Evolutionary conservation across 2,329 filamentous ascomycete genomes (phyloP).

Genomic region (Chrysosporium queenslandicum): DNA sequence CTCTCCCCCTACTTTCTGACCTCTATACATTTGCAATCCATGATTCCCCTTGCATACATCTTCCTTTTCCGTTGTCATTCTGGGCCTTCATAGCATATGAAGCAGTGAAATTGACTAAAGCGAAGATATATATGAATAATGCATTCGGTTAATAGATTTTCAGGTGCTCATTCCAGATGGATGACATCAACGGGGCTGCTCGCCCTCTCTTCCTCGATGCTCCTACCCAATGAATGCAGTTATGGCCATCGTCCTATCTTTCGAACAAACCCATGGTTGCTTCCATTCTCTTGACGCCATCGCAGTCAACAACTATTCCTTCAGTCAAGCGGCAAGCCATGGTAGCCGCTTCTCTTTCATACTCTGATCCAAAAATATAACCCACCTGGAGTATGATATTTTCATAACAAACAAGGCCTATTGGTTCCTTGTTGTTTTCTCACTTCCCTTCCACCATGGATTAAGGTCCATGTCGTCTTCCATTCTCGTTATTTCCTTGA

Average conservation of each 20-base stretch:
- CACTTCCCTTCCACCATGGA: too few species aligned
- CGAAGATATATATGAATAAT: conserved; percentile 13
- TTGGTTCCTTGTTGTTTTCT: too few species aligned
- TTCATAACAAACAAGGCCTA: too few species aligned
- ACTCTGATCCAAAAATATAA: too few species aligned
- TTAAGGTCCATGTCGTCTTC: too few species aligned
- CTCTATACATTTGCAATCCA: conserved; percentile 10
- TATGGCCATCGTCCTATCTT: background rate
- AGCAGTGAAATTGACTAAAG: background rate
- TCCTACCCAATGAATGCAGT: background rate
- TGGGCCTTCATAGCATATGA: background rate
- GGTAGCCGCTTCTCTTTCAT: too few species aligned
- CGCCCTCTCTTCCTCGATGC: too few species aligned
- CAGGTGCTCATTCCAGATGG: background rate
- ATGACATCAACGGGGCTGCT: too few species aligned
- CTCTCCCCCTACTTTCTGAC: too few species aligned
- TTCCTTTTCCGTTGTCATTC: conserved; percentile 2
- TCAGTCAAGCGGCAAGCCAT: too few species aligned
- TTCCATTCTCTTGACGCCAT: background rate
- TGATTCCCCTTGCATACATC: conserved; percentile 11
- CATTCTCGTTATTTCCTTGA: too few species aligned
- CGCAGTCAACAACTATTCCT: background rate
- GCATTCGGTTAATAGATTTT: conserved; percentile 7
- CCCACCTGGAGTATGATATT: too few species aligned
- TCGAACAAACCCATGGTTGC: background rate